Base-by-base conservation (phyloP, 1,284 basidiomycete genomes). In the Erythrobasidium hasegawianum region DNA sequence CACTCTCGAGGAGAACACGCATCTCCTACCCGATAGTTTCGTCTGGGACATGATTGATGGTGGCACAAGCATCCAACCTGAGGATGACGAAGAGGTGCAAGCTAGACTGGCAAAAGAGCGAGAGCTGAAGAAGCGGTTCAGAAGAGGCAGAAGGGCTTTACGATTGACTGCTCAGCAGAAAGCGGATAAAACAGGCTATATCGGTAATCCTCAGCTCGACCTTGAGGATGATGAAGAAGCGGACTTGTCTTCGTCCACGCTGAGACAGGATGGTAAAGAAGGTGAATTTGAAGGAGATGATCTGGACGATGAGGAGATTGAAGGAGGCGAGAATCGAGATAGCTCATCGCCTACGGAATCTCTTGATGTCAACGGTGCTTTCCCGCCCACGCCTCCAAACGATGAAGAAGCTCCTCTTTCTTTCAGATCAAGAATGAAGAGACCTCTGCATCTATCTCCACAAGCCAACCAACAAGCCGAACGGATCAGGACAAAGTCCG, bases 11-110 rank as follows among this genome's bases (percentile, higher is more conserved):
- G 86, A 86, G 71, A 98, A 98, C 76, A 84, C 90, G 3, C 95
- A 98, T 77, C 96, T 98, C 67, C 86, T 98, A 49, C 96, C 95
- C 0, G 86, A 94, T 70, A 97, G 92, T 89, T 82, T 97, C 77
- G 71, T 79, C 2, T 76, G 76, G 69, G 72, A 77, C 38, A 69
- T 71, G 39, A 71, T 72, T 14, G 71, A 70, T 39, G 73, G 72
- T 0, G 43, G 71, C 2, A 62, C 58, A 11, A 60, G 40, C 22
- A 57, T 57, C 58, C 29, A 67, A 55, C 68, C 57, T 50, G 68
- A 59, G 39, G 61, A 47, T 16, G 43, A 20, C 29, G 43, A 33
- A 20, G 40, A 13, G 20, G 22, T 20, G 3, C 10, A 47, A 45
- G 56, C 59, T 1, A 43, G 40, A 24, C 54, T 22, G 14, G 13